Base-by-base conservation (phyloP, 2,329 filamentous ascomycete species). In the Fusarium drepaniforme region DNA sequence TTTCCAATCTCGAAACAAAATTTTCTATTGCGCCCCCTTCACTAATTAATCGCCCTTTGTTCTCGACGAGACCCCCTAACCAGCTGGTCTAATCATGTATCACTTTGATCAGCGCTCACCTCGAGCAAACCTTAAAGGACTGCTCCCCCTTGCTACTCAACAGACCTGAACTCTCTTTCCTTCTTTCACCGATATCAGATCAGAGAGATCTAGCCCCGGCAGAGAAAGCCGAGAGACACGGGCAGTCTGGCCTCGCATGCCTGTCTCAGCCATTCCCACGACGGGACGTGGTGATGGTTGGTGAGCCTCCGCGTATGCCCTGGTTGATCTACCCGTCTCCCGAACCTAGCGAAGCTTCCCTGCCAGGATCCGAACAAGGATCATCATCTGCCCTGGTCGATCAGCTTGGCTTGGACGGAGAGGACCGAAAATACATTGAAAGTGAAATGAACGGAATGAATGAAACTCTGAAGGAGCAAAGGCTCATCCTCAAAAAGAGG, bases 251-350 rank as follows among this genome's bases (percentile, higher is more conserved):
- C 38, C 58, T 67, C 42, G 35, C 30, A 49, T 66, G 40, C 23
- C 30, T 38, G 63, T 71, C 57, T 75, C 70, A 64, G 58, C 59
- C 71, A 21, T 71, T 67, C 51, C 62, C 33, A 64, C n/a, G 44
- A 71, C 44, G 16, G 49, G 18, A 56, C 46, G 61, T 64, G 23
- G 66, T 38, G 44, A 67, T 66, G 58, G 67, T 61, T 64, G 16
- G 42, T 30, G 33, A 58, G 62, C 38, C 38, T 53, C 58, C 30
- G 51, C 57, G 65, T 65, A 65, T 46, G 51, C 66, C 72, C 67
- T 59, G 71, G 33, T 65, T 57, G 73, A 75, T 75, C 73, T 75
- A 75, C 73, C 71, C 68, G 72, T 42, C 46, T 70, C 53, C 72
- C 72, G 68, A 64, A 66, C 46, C 51, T 69, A 72, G 66, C 60